Percentiles rank a stretch among this genome's conserved stretches.
Evolutionary conservation across 495 filamentous ascomycete genomes (phyloP).

Genomic region (Penicillium cosmopolitanum): DNA sequence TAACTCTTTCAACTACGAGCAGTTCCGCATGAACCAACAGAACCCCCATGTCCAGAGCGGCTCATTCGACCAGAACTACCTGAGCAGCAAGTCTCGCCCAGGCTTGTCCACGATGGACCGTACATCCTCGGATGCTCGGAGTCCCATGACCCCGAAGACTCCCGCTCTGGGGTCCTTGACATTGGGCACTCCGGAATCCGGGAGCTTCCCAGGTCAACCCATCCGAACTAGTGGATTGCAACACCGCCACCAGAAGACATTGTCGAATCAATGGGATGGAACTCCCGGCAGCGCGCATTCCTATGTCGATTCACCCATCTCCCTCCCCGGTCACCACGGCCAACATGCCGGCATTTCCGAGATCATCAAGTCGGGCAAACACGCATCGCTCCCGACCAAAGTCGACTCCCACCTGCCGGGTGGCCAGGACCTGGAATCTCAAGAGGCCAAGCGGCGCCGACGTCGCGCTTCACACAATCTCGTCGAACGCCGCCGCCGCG

Average conservation of each 20-base stretch:
- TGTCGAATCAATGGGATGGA: conserved; percentile 80
- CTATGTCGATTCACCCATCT: conserved; percentile 80
- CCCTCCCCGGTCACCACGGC: conserved; percentile 62
- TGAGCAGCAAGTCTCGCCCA: conserved; percentile 57
- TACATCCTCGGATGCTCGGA: conserved; percentile 68
- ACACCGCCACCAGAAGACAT: conserved; percentile 76
- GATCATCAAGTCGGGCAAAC: conserved; percentile 68
- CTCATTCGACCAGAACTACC: conserved; percentile 57
- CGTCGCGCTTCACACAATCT: conserved; percentile 94
- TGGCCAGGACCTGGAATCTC: conserved; percentile 64
- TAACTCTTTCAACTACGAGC: conserved; percentile 68
- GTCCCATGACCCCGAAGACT: conserved; percentile 81
- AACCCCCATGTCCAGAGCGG: conserved; percentile 54
- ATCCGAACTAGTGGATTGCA: conserved; percentile 63
- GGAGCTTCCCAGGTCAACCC: conserved; percentile 73
- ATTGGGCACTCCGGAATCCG: conserved; percentile 65
- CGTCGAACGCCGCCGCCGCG: conserved; percentile 89
- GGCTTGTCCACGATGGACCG: conserved; percentile 68
- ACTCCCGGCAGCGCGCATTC: conserved; percentile 79
- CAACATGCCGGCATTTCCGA: conserved; percentile 70
- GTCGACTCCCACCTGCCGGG: conserved; percentile 60
- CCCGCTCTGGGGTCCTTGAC: conserved; percentile 61
- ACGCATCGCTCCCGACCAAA: conserved; percentile 71
- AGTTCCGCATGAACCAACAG: conserved; percentile 66
- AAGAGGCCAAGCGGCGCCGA: conserved; percentile 90